Conservation (phyloP, 2,329 filamentous ascomycete species). For the Fusarium anthophilum region DNA sequence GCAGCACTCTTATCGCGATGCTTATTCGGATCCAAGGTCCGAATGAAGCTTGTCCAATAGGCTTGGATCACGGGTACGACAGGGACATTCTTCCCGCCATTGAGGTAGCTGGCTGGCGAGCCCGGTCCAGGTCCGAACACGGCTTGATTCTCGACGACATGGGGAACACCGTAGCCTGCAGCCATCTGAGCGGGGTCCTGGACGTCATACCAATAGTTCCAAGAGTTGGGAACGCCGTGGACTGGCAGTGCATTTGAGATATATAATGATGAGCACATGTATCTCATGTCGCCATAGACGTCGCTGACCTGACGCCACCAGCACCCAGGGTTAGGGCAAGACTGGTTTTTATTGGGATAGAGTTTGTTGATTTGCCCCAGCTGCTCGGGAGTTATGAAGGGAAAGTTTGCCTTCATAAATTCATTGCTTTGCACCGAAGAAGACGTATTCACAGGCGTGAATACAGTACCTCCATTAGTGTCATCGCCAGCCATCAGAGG, state of each 20-base stretch:
- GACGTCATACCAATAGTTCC: conserved; percentile 77
- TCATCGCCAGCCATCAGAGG: conserved; percentile 60
- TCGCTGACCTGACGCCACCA: conserved; percentile 52
- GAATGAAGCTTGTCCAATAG: conserved; percentile 81
- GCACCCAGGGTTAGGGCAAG: conserved; percentile 46
- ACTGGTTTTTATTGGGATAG: conserved; percentile 49
- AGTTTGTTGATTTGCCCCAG: conserved; percentile 46
- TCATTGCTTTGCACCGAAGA: conserved; percentile 47
- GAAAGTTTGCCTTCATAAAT: conserved; percentile 49
- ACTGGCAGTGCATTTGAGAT: conserved; percentile 43
- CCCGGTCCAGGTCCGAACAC: conserved; percentile 73
- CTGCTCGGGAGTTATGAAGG: conserved; percentile 45
- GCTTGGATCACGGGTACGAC: conserved; percentile 71
- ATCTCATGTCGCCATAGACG: conserved; percentile 49
- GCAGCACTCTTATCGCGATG: conserved; percentile 46
- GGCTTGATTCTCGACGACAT: conserved; percentile 72
- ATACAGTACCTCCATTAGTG: conserved; percentile 51
- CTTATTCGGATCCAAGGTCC: conserved; percentile 70
- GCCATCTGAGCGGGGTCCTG: conserved; percentile 63
- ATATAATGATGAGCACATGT: conserved; percentile 49
- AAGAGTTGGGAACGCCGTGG: conserved; percentile 56
- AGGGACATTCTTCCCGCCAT: conserved; percentile 60
- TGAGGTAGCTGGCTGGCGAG: conserved; percentile 64
- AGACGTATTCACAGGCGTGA: conserved; percentile 44
- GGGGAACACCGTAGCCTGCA: conserved; percentile 69